Conservation (phyloP, 345 rosid genomes). For the Eutrema heterophyllum region DNA sequence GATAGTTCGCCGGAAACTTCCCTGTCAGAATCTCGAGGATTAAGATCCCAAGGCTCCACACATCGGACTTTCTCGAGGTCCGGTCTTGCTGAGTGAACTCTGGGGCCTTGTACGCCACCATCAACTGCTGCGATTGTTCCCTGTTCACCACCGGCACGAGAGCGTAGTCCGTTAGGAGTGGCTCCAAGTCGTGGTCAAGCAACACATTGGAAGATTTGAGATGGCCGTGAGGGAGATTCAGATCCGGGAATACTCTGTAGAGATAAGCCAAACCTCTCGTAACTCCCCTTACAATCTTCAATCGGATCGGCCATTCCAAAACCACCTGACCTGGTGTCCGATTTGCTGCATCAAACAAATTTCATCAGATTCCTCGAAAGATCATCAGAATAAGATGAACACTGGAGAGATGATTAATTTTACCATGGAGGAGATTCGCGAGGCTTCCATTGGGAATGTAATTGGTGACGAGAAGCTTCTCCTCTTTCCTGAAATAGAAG, state of each 20-base stretch:
- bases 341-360: constrained; percentile 35
- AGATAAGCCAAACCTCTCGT: constrained; percentile 66
- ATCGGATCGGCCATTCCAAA: constrained; percentile 70
- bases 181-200: constrained; percentile 47
- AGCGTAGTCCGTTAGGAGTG: constrained; percentile 59
- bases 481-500: constrained; percentile 65
- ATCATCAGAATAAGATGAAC: not conserved
- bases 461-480: constrained; percentile 74
- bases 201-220: constrained; percentile 85
- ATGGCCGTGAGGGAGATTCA: constrained; percentile 72
- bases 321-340: constrained; percentile 40
- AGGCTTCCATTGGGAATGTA: constrained; percentile 63
- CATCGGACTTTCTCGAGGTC: constrained; percentile 57
- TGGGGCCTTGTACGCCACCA: constrained; percentile 82
- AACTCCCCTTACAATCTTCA: constrained; percentile 78
- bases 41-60: constrained; percentile 91
- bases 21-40: constrained; percentile 76
- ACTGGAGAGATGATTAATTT: not conserved
- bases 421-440: constrained; percentile 79
- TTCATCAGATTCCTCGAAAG: not conserved
- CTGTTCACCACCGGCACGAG: constrained; percentile 49
- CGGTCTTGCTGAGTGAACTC: constrained; percentile 51
- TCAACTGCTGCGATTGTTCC: constrained; percentile 61
- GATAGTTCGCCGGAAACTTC: constrained; percentile 75
- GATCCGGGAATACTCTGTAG: constrained; percentile 43